phyloP scores from a whole-genome alignment of 441 rosid species.

The Biscutella auriculata region DNA sequence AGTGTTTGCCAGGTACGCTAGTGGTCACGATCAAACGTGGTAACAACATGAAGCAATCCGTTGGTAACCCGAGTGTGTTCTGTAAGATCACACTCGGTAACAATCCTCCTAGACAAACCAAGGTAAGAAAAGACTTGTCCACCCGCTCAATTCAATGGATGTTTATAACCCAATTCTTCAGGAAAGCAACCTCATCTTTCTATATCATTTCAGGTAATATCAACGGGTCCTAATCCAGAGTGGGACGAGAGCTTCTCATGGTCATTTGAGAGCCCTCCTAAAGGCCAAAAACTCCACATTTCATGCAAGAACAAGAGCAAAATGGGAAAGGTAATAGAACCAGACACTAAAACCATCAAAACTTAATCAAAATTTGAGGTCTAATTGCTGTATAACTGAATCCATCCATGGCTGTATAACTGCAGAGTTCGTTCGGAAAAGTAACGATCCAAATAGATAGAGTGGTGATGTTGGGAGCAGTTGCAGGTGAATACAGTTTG shows the following conservation, averaged over 20 bases:
- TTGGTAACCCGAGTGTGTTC: constrained; percentile 88
- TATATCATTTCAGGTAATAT: constrained; percentile 46
- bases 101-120: constrained; percentile 80
- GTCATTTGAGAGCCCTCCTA: constrained; percentile 96
- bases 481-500: constrained; percentile 79
- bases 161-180: too few relatives aligned
- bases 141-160: not conserved
- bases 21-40: constrained; percentile 94
- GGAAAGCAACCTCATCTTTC: not conserved
- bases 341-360: not conserved
- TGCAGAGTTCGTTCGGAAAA: constrained; percentile 95
- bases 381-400: constrained; percentile 1
- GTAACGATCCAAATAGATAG: constrained; percentile 97
- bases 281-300: constrained; percentile 93
- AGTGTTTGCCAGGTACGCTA: constrained; percentile 96
- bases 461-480: constrained; percentile 96
- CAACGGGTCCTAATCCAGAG: constrained; percentile 96
- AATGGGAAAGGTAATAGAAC: constrained; percentile 81
- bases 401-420: not conserved
- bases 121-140: constrained; percentile 33
- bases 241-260: constrained; percentile 97
- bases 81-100: constrained; percentile 94
- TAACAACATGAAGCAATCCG: constrained; percentile 98
- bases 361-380: not conserved
- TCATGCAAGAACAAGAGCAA: constrained; percentile 98